Conservation (phyloP, 306 rosid species). For the Dryas alaskensis region DNA sequence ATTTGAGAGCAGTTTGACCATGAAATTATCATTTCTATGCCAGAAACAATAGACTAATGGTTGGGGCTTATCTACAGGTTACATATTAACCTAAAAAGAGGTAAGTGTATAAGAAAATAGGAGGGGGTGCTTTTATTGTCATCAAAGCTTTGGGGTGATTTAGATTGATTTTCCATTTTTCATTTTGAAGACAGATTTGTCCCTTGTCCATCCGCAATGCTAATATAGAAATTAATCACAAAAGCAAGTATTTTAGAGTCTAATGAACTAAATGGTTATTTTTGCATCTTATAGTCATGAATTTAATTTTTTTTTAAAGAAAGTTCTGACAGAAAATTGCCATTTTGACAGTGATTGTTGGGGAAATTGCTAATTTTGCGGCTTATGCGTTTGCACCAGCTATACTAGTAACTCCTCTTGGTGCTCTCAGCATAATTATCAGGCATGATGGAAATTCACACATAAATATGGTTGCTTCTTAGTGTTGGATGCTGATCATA, state of each 20-base stretch:
- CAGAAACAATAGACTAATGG: neutral
- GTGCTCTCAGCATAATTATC: slow-evolving; percentile 98
- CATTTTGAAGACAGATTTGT: neutral
- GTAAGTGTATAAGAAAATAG: neutral
- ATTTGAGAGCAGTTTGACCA: neutral
- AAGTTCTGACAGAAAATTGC: slow-evolving; percentile 31
- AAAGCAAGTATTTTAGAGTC: neutral
- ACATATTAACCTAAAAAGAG: neutral
- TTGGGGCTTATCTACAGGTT: neutral
- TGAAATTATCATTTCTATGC: neutral
- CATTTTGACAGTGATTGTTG: slow-evolving; percentile 86
- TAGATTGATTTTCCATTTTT: neutral
- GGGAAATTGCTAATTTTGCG: slow-evolving; percentile 98
- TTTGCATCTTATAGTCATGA: slow-evolving; percentile 15
- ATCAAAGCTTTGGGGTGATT: neutral
- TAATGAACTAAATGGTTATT: slow-evolving; percentile 3
- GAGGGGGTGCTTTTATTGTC: neutral
- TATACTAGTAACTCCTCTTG: slow-evolving; percentile 96
- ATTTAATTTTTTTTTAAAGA: slow-evolving; percentile 7
- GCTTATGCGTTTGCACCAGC: slow-evolving; percentile 99
- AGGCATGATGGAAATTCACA: slow-evolving; percentile 53
- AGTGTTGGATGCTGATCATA: slow-evolving; percentile 41
- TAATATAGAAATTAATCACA: neutral
- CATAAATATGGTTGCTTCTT: slow-evolving; percentile 21
- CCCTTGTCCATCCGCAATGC: neutral